Evolutionary conservation across 2,329 filamentous ascomycete genomes (phyloP).

Genomic region (Aureobasidium sp.): DNA sequence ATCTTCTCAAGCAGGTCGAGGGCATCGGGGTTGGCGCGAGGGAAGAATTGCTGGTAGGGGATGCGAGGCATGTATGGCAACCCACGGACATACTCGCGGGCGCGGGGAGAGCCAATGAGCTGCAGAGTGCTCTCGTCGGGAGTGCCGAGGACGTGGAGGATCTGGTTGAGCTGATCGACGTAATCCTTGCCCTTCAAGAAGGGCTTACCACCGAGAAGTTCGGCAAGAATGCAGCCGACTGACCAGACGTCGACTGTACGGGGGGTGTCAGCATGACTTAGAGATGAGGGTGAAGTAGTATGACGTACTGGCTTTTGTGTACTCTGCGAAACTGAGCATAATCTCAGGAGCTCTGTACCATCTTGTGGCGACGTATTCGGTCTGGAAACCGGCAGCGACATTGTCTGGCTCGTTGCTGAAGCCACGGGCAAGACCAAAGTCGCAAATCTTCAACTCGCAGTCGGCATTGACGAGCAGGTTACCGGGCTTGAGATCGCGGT

Average conservation of each 20-base stretch:
- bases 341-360: slow-evolving; percentile 99
- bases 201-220: slow-evolving; percentile 87
- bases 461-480: slow-evolving; percentile 97
- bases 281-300: not conserved
- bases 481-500: slow-evolving; percentile 93
- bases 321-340: slow-evolving; percentile 99
- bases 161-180: slow-evolving; percentile 98
- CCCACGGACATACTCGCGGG: slow-evolving; percentile 87
- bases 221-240: slow-evolving; percentile 93
- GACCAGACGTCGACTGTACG: slow-evolving; percentile 92
- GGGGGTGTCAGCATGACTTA: slow-evolving; percentile 16
- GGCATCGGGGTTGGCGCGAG: slow-evolving; percentile 89
- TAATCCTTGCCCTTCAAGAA: slow-evolving; percentile 99
- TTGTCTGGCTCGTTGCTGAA: slow-evolving; percentile 97
- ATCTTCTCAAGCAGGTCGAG: slow-evolving; percentile 93
- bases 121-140: slow-evolving; percentile 91
- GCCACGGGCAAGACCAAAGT: slow-evolving; percentile 92
- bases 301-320: slow-evolving; percentile 97
- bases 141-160: slow-evolving; percentile 93
- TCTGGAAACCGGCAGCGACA: slow-evolving; percentile 82
- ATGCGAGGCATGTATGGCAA: slow-evolving; percentile 92
- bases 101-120: slow-evolving; percentile 88
- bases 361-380: slow-evolving; percentile 94
- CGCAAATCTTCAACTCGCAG: slow-evolving; percentile 98
- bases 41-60: slow-evolving; percentile 80